A percentile compares a stretch with the other conserved stretches of the same genome.
Evolutionary conservation across 495 filamentous ascomycete species (phyloP).

Genomic region (Hyaloscypha variabilis): DNA sequence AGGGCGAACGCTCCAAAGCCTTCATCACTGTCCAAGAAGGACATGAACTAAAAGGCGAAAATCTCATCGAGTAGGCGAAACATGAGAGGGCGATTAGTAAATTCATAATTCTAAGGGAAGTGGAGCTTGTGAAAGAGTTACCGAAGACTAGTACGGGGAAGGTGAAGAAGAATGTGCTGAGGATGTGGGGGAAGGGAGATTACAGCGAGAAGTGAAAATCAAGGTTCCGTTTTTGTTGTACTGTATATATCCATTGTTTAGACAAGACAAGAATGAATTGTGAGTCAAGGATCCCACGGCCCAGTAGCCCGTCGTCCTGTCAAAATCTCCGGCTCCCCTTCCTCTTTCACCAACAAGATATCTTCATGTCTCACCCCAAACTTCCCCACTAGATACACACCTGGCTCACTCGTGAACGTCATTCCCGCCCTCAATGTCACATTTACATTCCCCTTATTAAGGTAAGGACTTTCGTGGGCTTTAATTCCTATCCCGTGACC

Average conservation of each 20-base stretch:
- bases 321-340: constrained; percentile 47
- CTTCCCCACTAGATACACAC: constrained; percentile 52
- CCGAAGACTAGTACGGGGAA: constrained; percentile 98
- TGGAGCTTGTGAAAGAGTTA: constrained; percentile 83
- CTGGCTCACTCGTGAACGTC: constrained; percentile 59
- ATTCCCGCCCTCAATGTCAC: constrained; percentile 48
- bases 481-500: constrained; percentile 63
- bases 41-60: constrained; percentile 62
- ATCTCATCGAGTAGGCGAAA: constrained; percentile 87
- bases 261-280: background rate
- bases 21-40: constrained; percentile 75
- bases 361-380: constrained; percentile 61
- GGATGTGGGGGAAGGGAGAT: constrained; percentile 55
- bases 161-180: constrained; percentile 84
- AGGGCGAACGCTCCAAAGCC: constrained; percentile 94
- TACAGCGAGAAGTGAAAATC: constrained; percentile 28
- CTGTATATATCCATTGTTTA: background rate
- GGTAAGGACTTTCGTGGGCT: constrained; percentile 52
- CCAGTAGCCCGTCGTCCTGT: constrained; percentile 46
- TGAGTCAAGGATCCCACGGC: constrained; percentile 49
- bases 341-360: constrained; percentile 48
- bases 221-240: background rate
- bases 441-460: constrained; percentile 54
- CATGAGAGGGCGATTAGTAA: constrained; percentile 75
- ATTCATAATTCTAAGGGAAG: constrained; percentile 96